Base-by-base conservation (phyloP, 257 asterid species). In the Lycium barbarum region DNA sequence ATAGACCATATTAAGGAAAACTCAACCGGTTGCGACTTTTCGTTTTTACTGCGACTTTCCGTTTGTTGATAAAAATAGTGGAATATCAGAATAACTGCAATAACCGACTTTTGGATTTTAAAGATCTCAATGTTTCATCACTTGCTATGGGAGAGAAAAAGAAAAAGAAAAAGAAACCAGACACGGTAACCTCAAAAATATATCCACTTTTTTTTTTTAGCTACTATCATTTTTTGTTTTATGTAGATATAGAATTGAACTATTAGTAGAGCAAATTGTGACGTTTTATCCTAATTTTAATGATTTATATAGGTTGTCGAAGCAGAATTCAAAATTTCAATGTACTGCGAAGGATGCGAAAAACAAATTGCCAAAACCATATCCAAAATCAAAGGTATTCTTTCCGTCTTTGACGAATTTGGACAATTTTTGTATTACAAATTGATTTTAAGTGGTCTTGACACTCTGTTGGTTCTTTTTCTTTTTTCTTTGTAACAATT, bases 271-370 rank as follows among this genome's bases (percentile, higher is more conserved):
- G 38, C 7, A 26, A 65, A 65, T 26, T 49, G 45, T 13, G 18
- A 22, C 20, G 12, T 74, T 47, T 74, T 74, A 49, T 74, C 33
- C 33, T 22, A 22, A 22, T 22, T 76, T 14, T 51, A 13, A 22
- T 82, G 6, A 63, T 67, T 22, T 33, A 22, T 33, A 72, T 86
- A 90, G 91, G 91, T 86, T 80, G 91, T 94, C 90, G 91, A 80
- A 79, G 94, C 87, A 80, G 93, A 92, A 85, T 94, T 86, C 87
- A 88, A 40, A 18, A 90, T 94, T 76, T 87, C 97, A 6, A 96
- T 94, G 97, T 92, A 96, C 87, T 94, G 99, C 87, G 91, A 91
- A 90, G 97, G 96, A 68, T 96, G 99, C 80, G 98, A 93, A 88
- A 92, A 93, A 92, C 87, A 82, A 54, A 93, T 96, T 74, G 98